Evolutionary conservation across 2,329 filamentous ascomycete species (phyloP), one percentile per base, ranked within the genome.

Genomic region (Colletotrichum sp.): DNA sequence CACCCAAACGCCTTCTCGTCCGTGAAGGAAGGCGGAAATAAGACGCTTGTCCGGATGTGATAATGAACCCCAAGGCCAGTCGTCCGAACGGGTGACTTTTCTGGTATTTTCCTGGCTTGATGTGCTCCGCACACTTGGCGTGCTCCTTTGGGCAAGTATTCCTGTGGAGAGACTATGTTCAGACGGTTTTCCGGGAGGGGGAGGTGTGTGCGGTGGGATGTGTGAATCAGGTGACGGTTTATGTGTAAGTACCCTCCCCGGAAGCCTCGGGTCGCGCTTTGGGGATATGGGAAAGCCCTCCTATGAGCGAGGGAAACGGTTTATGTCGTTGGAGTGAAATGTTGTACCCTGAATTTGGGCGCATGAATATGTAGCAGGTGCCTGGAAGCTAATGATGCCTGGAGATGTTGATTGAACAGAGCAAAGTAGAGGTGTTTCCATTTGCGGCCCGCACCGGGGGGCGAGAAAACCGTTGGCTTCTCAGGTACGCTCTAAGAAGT

Each of bases 41-140:
- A 52, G 44, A 52, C 44, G 44, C n/a, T 52, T 52, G 44, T 52
- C 44, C 44, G 44, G 44, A 52, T 52, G 44, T 21, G n/a, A 52
- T 13, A 2, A 21, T 28, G n/a, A 52, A 21, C 44, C 44, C 44
- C 44, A 52, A 52, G 3, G n/a, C 32, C 28, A n/a, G 28, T 21
- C 59, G 12, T 63, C 59, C 59, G 9, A 63, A 63, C 59, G 30
- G 59, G 7, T 24, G n/a, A 6, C 26, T 9, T 15, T n/a, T 32
- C 57, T 60, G 21, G 0, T 30, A 6, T 63, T n/a, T 21, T 9
- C 18, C 59, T 24, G 18, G 44, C 59, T 63, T 36, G 30, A 32
- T 21, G 59, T 63, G 28, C 59, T 32, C 59, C 59, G 30, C 59
- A 62, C n/a, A 62, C 59, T 32, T 62, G 59, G 59, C 59, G 30